Evolutionary conservation across 345 rosid species (phyloP).

Genomic region (Populus euphratica): DNA sequence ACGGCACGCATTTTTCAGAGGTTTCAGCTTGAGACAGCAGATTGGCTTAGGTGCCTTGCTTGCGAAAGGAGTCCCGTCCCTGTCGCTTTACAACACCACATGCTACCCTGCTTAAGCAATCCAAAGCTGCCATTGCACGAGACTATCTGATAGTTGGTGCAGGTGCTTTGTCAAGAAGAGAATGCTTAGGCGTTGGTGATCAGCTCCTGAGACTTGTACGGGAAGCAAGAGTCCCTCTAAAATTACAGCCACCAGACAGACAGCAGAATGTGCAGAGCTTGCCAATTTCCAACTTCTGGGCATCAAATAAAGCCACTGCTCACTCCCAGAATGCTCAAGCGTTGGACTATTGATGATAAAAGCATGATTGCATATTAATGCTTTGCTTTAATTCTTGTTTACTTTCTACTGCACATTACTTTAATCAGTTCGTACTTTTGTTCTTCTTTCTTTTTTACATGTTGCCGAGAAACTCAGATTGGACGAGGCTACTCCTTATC

Average conservation of each 20-base stretch:
- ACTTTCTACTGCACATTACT: neutral
- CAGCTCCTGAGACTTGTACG: neutral
- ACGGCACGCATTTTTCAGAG: neutral
- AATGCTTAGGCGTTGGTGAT: neutral
- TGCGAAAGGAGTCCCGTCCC: conserved; percentile 24
- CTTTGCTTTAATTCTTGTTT: conserved; percentile 8
- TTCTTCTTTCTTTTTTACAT: too few species aligned
- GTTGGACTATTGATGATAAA: conserved; percentile 3
- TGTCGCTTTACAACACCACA: conserved; percentile 37
- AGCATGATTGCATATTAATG: conserved; percentile 22
- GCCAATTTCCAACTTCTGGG: neutral
- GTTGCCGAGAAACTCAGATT: conserved; percentile 3
- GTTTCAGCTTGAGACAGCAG: neutral
- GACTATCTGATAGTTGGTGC: conserved; percentile 26
- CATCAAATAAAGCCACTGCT: neutral
- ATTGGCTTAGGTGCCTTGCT: conserved; percentile 36
- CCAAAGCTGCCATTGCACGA: conserved; percentile 39
- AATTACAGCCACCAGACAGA: neutral
- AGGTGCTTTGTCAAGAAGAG: conserved; percentile 22
- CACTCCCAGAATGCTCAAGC: neutral
- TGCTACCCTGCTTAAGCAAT: conserved; percentile 32
- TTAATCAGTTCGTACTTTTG: neutral
- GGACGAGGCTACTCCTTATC: neutral
- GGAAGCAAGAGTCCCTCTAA: conserved; percentile 5
- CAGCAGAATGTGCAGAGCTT: neutral